phyloP scores from a whole-genome alignment of 176 grass and related monocot species.

The Hordeum marinum region DNA sequence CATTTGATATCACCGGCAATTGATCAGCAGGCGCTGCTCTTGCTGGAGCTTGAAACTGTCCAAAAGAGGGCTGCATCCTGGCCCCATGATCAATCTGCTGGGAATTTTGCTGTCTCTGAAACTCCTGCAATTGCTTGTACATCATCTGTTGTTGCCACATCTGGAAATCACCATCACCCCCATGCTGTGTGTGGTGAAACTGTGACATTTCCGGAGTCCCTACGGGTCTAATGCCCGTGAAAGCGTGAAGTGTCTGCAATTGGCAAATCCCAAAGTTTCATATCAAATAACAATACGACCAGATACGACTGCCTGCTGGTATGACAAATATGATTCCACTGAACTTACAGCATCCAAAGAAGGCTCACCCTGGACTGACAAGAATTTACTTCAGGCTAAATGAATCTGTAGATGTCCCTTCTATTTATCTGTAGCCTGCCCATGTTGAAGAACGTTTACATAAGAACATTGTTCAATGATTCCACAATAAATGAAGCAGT shows the following conservation, averaged over 20 bases:
- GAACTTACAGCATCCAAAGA: slow-evolving; percentile 11
- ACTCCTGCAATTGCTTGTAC: slow-evolving; percentile 83
- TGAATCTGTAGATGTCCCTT: background rate
- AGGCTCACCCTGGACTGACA: slow-evolving; percentile 6
- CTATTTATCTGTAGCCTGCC: slow-evolving; percentile 23
- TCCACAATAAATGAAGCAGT: slow-evolving; percentile 6
- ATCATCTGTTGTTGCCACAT: slow-evolving; percentile 90
- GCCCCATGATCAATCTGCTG: slow-evolving; percentile 64
- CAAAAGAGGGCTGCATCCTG: slow-evolving; percentile 47
- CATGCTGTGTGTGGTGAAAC: slow-evolving; percentile 49
- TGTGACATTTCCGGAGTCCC: slow-evolving; percentile 60
- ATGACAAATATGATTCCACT: slow-evolving; percentile 12
- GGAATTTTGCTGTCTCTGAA: slow-evolving; percentile 78
- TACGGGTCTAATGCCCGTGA: slow-evolving; percentile 25
- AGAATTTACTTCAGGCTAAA: slow-evolving; percentile 19
- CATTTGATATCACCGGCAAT: slow-evolving; percentile 48
- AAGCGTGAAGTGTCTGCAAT: slow-evolving; percentile 24
- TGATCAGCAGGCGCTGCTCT: slow-evolving; percentile 49
- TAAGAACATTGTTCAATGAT: slow-evolving; percentile 16
- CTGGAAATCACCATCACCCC: slow-evolving; percentile 56
- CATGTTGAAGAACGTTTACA: slow-evolving; percentile 7
- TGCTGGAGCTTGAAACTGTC: slow-evolving; percentile 45
- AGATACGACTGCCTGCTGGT: background rate
- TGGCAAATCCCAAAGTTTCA: slow-evolving; percentile 33
- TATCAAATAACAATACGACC: slow-evolving; percentile 34